phyloP scores from a whole-genome alignment of 129 eudicot species.

The Logfia minima region DNA sequence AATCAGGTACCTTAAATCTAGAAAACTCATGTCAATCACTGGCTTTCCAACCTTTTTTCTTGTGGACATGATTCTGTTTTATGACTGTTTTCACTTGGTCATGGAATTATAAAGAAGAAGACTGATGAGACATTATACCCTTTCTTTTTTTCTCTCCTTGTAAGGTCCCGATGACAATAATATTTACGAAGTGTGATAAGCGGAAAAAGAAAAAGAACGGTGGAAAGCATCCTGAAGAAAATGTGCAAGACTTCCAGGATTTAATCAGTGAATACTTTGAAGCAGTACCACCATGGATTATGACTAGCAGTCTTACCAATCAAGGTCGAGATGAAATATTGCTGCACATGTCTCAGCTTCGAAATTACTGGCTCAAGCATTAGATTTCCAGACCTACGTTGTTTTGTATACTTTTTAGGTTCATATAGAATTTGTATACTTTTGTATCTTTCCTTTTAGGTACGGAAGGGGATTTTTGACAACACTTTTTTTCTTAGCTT shows the following conservation, averaged over 20 bases:
- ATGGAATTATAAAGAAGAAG: neutral
- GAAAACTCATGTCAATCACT: neutral
- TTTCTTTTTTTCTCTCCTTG: neutral
- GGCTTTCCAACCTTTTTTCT: neutral
- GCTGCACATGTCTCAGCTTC: slow-evolving; percentile 87
- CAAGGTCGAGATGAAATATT: slow-evolving; percentile 96
- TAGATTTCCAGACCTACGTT: slow-evolving; percentile 9
- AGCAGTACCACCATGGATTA: slow-evolving; percentile 92
- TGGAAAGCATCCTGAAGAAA: slow-evolving; percentile 93
- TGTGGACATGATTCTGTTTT: neutral
- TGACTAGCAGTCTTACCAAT: slow-evolving; percentile 96
- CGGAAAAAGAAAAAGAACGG: slow-evolving; percentile 96
- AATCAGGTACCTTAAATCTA: slow-evolving; percentile 56
- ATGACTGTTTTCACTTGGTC: neutral
- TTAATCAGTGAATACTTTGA: slow-evolving; percentile 72
- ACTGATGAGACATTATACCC: neutral
- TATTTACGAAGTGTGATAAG: slow-evolving; percentile 98
- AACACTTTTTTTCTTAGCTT: neutral
- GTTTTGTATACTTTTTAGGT: neutral
- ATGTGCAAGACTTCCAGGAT: slow-evolving; percentile 72
- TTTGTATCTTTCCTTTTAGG: neutral
- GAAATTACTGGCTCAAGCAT: slow-evolving; percentile 97
- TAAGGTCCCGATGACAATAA: slow-evolving; percentile 93
- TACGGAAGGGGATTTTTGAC: neutral
- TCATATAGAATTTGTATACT: slow-evolving; percentile 5